phyloP scores from a whole-genome alignment of 148 eudicot genomes.

The Diospyros kaki region DNA sequence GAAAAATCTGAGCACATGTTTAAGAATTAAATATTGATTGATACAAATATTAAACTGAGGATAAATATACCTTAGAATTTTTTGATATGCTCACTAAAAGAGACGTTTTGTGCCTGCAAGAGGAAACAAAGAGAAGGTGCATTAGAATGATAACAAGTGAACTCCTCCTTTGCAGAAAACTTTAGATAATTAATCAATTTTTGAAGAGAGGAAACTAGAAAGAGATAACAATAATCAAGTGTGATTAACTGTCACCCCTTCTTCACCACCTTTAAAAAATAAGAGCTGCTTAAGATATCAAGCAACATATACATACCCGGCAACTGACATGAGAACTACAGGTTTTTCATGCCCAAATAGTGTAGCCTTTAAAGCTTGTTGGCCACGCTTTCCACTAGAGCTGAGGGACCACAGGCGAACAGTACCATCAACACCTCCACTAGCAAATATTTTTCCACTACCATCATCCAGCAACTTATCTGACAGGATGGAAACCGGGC shows the following conservation, averaged over 20 bases:
- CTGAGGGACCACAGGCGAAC: constrained; percentile 82
- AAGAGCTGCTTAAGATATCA: background rate
- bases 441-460: constrained; percentile 55
- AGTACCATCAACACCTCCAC: constrained; percentile 82
- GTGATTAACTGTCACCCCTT: background rate
- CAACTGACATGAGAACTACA: constrained; percentile 51
- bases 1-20: background rate
- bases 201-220: background rate
- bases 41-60: background rate
- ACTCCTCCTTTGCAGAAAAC: background rate
- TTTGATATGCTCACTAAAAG: constrained; percentile 68
- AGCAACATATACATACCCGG: constrained; percentile 48
- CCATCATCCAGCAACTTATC: constrained; percentile 59
- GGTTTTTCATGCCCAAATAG: constrained; percentile 67
- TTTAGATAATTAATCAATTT: background rate
- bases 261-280: background rate
- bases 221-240: background rate
- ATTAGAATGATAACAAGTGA: background rate
- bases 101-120: constrained; percentile 67
- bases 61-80: constrained; percentile 60
- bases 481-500: constrained; percentile 63
- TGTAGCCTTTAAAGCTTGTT: constrained; percentile 62
- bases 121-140: constrained; percentile 12
- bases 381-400: constrained; percentile 64
- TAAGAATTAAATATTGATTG: background rate